Evolutionary conservation across 306 rosid species (phyloP).

Genomic region (Ziziphus jujuba): DNA sequence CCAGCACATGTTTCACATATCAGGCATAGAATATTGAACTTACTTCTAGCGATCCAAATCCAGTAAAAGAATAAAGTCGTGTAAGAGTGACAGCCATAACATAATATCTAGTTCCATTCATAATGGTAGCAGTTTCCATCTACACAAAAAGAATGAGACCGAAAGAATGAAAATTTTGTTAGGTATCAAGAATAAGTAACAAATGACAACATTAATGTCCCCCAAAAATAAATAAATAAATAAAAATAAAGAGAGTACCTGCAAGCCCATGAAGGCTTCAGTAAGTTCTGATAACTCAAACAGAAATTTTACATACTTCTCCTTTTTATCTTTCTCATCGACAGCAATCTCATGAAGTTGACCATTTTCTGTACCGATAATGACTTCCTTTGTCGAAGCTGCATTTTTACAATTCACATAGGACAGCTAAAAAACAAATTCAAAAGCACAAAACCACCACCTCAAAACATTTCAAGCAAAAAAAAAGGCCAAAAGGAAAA

Average conservation of each 20-base stretch:
- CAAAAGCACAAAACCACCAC: background rate
- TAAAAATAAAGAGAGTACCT: slow-evolving; percentile 42
- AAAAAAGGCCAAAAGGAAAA: slow-evolving; percentile 10
- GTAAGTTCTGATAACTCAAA: slow-evolving; percentile 72
- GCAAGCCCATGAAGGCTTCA: slow-evolving; percentile 86
- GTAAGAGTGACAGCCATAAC: slow-evolving; percentile 98
- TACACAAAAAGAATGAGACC: slow-evolving; percentile 39
- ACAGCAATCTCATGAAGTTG: slow-evolving; percentile 87
- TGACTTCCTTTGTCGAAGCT: slow-evolving; percentile 92
- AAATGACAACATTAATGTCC: background rate
- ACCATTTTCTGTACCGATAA: slow-evolving; percentile 84
- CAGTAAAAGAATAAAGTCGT: slow-evolving; percentile 86
- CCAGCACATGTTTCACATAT: no score
- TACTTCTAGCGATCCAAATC: slow-evolving; percentile 81
- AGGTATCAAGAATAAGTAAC: background rate
- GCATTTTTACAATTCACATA: slow-evolving; percentile 11
- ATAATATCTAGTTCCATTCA: slow-evolving; percentile 84
- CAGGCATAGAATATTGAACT: slow-evolving; percentile 15
- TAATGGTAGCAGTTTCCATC: slow-evolving; percentile 84
- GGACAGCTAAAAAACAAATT: background rate
- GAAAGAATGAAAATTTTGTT: slow-evolving; percentile 25
- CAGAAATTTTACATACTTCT: slow-evolving; percentile 77
- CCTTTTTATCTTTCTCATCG: slow-evolving; percentile 95
- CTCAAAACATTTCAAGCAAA: slow-evolving; percentile 4
- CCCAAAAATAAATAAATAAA: background rate